Percentiles rank a stretch among this genome's conserved stretches.
Conservation (phyloP, 106 monocot genomes). For the Allium cepa region DNA sequence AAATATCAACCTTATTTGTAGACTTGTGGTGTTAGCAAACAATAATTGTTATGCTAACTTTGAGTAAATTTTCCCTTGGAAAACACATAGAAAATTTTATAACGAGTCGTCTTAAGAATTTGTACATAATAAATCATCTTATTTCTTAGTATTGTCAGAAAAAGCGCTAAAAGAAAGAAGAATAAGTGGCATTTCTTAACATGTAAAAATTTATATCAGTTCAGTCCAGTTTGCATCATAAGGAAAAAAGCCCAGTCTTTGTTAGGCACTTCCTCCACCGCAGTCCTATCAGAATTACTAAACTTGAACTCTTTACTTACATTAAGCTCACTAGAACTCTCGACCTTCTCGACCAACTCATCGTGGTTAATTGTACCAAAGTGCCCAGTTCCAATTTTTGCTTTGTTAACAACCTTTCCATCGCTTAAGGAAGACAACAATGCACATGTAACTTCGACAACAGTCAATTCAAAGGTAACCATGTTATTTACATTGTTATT, state of each 20-base stretch:
- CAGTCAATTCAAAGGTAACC: slow-evolving; percentile 68
- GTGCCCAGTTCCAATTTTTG: neutral
- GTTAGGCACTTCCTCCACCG: neutral
- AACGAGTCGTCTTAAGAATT: no score
- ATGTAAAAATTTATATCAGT: no score
- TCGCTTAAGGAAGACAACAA: slow-evolving; percentile 2
- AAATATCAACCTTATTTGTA: no score
- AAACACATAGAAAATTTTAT: no score
- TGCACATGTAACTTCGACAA: slow-evolving; percentile 39
- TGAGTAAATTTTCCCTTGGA: no score
- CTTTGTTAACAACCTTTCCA: neutral
- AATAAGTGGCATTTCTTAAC: no score
- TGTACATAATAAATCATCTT: no score
- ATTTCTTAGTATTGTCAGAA: no score
- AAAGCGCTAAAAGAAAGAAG: no score
- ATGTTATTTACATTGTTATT: slow-evolving; percentile 1
- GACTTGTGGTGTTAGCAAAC: no score
- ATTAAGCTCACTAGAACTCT: slow-evolving; percentile 23
- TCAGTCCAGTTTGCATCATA: slow-evolving; percentile 17
- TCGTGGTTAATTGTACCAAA: neutral
- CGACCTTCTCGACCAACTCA: slow-evolving; percentile 32
- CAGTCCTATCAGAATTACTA: slow-evolving; percentile 38
- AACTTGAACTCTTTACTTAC: slow-evolving; percentile 35
- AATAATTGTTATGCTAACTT: no score
- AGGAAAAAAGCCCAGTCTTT: slow-evolving; percentile 75